A percentile compares a stretch with the other conserved stretches of the same genome.
Evolutionary conservation across 2,329 filamentous ascomycete species (phyloP).

Genomic region (Trichoderma endophyticum): DNA sequence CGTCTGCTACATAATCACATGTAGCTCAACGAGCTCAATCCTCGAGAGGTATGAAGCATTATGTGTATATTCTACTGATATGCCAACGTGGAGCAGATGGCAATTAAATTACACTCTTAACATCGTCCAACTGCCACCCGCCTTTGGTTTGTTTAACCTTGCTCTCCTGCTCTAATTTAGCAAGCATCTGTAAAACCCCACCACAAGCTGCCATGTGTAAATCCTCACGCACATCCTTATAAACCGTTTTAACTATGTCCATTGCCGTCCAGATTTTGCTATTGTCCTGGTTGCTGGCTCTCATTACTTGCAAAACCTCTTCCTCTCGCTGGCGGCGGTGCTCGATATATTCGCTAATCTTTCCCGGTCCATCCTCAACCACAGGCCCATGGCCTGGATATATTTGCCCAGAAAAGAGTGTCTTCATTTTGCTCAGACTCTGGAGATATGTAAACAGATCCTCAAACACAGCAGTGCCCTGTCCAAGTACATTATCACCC

Average conservation of each 20-base stretch:
- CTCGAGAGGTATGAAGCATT: neutral
- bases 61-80: neutral
- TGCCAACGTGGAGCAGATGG: neutral
- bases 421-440: conserved; percentile 67
- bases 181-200: conserved; percentile 74
- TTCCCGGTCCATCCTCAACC: conserved; percentile 67
- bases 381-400: conserved; percentile 89
- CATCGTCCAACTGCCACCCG: conserved; percentile 28
- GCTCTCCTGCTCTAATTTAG: conserved; percentile 74
- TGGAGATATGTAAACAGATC: conserved; percentile 66
- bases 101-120: neutral
- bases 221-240: conserved; percentile 71
- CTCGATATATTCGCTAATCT: conserved; percentile 76
- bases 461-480: conserved; percentile 84
- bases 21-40: neutral
- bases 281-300: conserved; percentile 33
- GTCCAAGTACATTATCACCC: conserved; percentile 82
- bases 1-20: neutral
- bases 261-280: conserved; percentile 60
- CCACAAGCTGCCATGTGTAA: conserved; percentile 73
- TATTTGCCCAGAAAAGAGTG: conserved; percentile 62
- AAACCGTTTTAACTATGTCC: conserved; percentile 86
- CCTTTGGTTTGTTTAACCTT: conserved; percentile 49
- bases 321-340: conserved; percentile 78
- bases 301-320: conserved; percentile 67